Evolutionary conservation across 768 basidiomycete genomes (phyloP), one percentile per base, ranked within the genome.

Genomic region (Holtermannia corniformis): DNA sequence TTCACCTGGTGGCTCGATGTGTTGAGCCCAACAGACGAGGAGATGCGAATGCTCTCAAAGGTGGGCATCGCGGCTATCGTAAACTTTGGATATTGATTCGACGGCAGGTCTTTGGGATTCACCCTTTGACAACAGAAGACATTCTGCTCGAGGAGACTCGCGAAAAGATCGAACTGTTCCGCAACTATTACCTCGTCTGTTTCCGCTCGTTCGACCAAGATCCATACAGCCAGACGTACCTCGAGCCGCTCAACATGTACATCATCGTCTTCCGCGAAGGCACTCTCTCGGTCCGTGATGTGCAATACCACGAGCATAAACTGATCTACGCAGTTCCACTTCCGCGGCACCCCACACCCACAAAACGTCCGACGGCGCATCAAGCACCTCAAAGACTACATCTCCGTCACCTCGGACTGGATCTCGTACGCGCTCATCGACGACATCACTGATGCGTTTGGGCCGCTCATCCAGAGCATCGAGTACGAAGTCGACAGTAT

Each of bases 401-500:
- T 99, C 71, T 85, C 80, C 58, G 95, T 97, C 65, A 97, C 95
- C 7, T 93, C 92, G 3, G 95, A 99, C 75, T 99, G 95, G 95
- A 99, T 99, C 60, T 96, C 92, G 3, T 99, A 99, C 64, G 95
- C 95, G 10, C 81, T 99, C 55, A 99, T 99, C 67, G 95, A 99
- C 74, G 95, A 99, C 74, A 97, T 99, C 71, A 97, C 95, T 45
- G 95, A 99, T 68, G 93, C 91, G 7, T 99, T 99, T 70, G 95
- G 95, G 13, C 95, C 95, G 3, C 80, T 99, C 53, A 97, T 99
- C 64, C 95, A 97, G 72, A 83, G 84, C 68, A 99, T 97, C 73
- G 95, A 99, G 72, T 97, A 97, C 62, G 95, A 99, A 74, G 95
- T 99, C 73, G 95, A 99, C 74, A 88, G 85, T 56, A 97, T 99